These are phyloP conservation scores for Tricholoma hemisulphureum DNA, from an alignment of 768 basidiomycete genomes.

Conservation along the genomic window DNA sequence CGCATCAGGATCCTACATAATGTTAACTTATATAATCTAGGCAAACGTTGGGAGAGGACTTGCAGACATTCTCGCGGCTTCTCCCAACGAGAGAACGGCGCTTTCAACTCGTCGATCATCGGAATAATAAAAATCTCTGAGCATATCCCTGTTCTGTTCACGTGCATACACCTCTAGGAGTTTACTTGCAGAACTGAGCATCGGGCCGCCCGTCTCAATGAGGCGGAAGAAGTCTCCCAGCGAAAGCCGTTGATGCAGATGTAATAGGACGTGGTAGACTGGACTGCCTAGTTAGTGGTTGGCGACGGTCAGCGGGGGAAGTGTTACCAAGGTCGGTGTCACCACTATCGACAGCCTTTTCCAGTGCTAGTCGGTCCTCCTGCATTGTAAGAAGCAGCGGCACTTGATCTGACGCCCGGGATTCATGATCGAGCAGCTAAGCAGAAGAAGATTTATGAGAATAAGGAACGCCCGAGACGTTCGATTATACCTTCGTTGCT, in stretches of 20 bases:
- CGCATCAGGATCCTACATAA: slow-evolving; percentile 64
- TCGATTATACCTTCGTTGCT: slow-evolving; percentile 69
- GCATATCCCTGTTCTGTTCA: slow-evolving; percentile 87
- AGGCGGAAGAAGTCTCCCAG: slow-evolving; percentile 93
- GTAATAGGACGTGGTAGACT: slow-evolving; percentile 94
- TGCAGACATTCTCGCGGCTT: slow-evolving; percentile 69
- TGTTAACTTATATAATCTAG: not conserved
- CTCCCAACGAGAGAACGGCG: slow-evolving; percentile 84
- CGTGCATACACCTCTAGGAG: slow-evolving; percentile 87
- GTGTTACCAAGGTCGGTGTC: slow-evolving; percentile 85
- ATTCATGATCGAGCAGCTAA: slow-evolving; percentile 89
- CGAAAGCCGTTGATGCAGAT: slow-evolving; percentile 77
- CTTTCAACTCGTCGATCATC: slow-evolving; percentile 94
- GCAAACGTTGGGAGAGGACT: slow-evolving; percentile 7
- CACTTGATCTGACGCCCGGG: slow-evolving; percentile 86
- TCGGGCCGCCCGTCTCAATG: slow-evolving; percentile 84
- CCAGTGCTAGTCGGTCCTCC: slow-evolving; percentile 82
- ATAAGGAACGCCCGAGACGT: not conserved
- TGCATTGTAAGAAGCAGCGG: slow-evolving; percentile 93
- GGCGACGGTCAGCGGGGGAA: slow-evolving; percentile 6
- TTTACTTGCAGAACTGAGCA: slow-evolving; percentile 69
- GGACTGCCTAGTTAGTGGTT: not conserved
- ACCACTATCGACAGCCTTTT: slow-evolving; percentile 91
- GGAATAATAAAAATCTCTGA: slow-evolving; percentile 96
- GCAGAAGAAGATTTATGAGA: not conserved